These are phyloP conservation scores for Pseudogymnoascus sp. DNA, from an alignment of 2,329 filamentous ascomycete genomes.

Conservation along the genomic window DNA sequence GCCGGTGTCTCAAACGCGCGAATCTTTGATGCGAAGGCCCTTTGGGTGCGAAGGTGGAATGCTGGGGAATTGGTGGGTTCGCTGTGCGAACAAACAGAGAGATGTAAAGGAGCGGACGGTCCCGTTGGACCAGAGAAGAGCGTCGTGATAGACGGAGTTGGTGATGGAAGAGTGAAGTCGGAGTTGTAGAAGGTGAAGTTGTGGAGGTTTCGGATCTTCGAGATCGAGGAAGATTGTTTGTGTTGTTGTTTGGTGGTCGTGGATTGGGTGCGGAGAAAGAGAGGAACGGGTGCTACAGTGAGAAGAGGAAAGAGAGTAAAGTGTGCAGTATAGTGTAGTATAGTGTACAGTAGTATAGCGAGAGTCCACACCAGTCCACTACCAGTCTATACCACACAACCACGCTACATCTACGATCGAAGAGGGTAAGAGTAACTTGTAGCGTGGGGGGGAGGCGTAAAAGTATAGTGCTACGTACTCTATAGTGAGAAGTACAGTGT, in stretches of 20 bases:
- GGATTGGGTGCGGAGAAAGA: conserved; percentile 7
- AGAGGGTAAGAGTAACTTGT: conserved; percentile 1
- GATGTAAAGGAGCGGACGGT: conserved; percentile 10
- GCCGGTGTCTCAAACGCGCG: conserved; percentile 5
- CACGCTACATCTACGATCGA: conserved; percentile 3
- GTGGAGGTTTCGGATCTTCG: neutral
- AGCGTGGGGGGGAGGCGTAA: neutral
- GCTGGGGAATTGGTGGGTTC: neutral
- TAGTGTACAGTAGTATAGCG: neutral
- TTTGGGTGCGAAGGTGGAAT: conserved; percentile 1
- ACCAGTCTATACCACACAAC: neutral
- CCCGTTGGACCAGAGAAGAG: conserved; percentile 9
- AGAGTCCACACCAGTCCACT: neutral
- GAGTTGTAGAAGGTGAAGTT: neutral
- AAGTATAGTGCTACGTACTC: neutral
- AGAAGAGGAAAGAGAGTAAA: conserved; percentile 1
- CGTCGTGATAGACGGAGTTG: neutral
- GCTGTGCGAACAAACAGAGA: neutral
- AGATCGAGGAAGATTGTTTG: conserved; percentile 6
- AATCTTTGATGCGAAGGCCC: conserved; percentile 5
- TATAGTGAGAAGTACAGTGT: neutral
- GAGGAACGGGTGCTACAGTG: neutral
- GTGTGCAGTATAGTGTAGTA: neutral
- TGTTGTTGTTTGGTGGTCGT: conserved; percentile 8
- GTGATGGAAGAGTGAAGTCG: neutral